phyloP scores from a whole-genome alignment of 352 stramenopile species.

The Phytopythium chamaehyphon region DNA sequence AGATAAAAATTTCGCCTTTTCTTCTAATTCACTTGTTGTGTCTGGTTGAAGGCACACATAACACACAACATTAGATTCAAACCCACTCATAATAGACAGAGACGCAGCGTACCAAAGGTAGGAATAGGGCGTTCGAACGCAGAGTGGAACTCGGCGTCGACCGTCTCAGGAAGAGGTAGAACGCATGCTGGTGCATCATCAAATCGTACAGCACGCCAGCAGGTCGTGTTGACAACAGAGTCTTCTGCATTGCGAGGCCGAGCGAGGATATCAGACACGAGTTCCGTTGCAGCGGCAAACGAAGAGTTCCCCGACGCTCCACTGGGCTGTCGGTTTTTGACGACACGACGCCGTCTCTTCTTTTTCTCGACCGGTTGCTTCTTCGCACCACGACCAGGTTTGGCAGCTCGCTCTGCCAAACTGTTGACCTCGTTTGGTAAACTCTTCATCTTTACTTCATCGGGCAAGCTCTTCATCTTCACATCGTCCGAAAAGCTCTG shows the following conservation, averaged over 20 bases:
- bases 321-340: not conserved
- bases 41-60: slow-evolving; percentile 39
- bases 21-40: slow-evolving; percentile 28
- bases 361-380: slow-evolving; percentile 13
- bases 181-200: slow-evolving; percentile 29
- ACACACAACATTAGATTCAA: too few relatives aligned
- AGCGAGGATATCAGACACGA: slow-evolving; percentile 27
- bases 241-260: slow-evolving; percentile 21
- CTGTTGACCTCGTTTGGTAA: slow-evolving; percentile 11
- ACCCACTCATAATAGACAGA: too few relatives aligned
- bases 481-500: not conserved
- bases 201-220: slow-evolving; percentile 41
- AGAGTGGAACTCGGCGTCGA: slow-evolving; percentile 21
- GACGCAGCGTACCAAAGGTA: slow-evolving; percentile 45
- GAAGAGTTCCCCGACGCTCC: slow-evolving; percentile 2
- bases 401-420: not conserved
- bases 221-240: slow-evolving; percentile 44
- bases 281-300: slow-evolving; percentile 6
- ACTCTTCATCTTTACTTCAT: slow-evolving; percentile 14
- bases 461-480: slow-evolving; percentile 1
- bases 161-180: slow-evolving; percentile 15
- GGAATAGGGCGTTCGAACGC: slow-evolving; percentile 27
- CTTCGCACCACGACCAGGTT: slow-evolving; percentile 5
- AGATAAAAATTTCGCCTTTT: slow-evolving; percentile 40
- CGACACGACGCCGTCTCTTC: not conserved